These are phyloP conservation scores for Daedaleopsis nitida DNA, from an alignment of 768 basidiomycete species.

Conservation along the genomic window DNA sequence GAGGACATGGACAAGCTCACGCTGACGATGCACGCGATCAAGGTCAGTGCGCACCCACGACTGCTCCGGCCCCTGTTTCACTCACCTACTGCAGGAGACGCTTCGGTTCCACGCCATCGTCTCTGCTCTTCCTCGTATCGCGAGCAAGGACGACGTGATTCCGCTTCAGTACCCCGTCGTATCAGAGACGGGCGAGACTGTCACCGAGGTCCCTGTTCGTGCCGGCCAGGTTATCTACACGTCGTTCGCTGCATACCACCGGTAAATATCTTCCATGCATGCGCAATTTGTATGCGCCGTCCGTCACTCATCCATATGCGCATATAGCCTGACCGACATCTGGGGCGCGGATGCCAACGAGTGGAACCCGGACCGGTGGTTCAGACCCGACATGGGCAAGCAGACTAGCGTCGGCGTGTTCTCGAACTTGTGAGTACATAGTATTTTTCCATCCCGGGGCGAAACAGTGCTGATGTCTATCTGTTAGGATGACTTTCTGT, in stretches of 20 bases:
- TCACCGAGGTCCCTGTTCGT: constrained; percentile 10
- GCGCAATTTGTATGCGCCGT: no score
- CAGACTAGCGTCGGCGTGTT: constrained; percentile 16
- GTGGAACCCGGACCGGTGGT: constrained; percentile 19
- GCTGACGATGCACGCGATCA: neutral
- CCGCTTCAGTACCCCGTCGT: constrained; percentile 19
- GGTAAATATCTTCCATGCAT: constrained; percentile 1
- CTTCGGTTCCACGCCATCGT: constrained; percentile 25
- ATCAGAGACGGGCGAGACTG: neutral
- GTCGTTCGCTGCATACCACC: constrained; percentile 7
- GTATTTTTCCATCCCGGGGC: neutral
- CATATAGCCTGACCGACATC: constrained; percentile 1
- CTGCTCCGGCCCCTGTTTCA: no score
- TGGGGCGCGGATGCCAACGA: constrained; percentile 17
- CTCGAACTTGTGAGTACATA: constrained; percentile 11
- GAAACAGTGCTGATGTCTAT: no score
- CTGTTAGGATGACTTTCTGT: constrained; percentile 15
- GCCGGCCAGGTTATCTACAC: constrained; percentile 6
- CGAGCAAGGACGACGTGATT: constrained; percentile 26
- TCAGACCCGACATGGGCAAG: constrained; percentile 1
- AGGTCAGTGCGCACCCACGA: constrained; percentile 10
- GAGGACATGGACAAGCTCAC: constrained; percentile 14
- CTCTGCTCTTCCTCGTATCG: constrained; percentile 19
- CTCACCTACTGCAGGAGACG: constrained; percentile 18
- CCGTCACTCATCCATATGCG: neutral